A percentile compares a stretch with the other conserved stretches of the same genome.
phyloP scores from a whole-genome alignment of 768 basidiomycete species.

The Lactifluus volemus region DNA sequence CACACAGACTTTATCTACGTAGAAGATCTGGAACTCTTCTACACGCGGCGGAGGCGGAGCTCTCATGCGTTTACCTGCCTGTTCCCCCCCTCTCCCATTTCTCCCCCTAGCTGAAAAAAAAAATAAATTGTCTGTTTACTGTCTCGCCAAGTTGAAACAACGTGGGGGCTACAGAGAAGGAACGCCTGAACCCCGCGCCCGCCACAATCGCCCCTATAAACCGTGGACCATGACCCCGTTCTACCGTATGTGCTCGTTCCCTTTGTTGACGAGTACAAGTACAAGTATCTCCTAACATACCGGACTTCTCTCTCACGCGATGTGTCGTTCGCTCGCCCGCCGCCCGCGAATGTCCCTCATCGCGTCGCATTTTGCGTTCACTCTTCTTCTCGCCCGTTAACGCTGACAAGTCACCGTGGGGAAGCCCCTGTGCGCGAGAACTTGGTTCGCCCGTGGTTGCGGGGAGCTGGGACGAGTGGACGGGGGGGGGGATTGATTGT shows the following conservation, averaged over 20 bases:
- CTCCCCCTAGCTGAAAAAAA: neutral
- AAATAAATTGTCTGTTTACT: neutral
- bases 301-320: neutral
- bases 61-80: neutral
- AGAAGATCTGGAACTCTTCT: slow-evolving; percentile 16
- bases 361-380: no score
- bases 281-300: neutral
- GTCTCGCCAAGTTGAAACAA: no score
- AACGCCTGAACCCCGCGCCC: neutral
- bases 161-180: no score
- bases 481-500: no score
- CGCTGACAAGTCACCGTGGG: no score
- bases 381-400: no score
- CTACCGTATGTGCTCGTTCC: neutral
- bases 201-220: slow-evolving; percentile 3
- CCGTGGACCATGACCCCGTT: neutral
- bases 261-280: neutral
- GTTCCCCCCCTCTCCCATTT: neutral
- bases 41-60: neutral
- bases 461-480: neutral
- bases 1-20: slow-evolving; percentile 14
- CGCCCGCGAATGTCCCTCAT: slow-evolving; percentile 4
- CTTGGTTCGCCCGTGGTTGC: neutral
- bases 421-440: neutral
- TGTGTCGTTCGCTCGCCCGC: neutral